Conservation (phyloP, 176 grass and related monocot species). For the Elaeis guineensis region DNA sequence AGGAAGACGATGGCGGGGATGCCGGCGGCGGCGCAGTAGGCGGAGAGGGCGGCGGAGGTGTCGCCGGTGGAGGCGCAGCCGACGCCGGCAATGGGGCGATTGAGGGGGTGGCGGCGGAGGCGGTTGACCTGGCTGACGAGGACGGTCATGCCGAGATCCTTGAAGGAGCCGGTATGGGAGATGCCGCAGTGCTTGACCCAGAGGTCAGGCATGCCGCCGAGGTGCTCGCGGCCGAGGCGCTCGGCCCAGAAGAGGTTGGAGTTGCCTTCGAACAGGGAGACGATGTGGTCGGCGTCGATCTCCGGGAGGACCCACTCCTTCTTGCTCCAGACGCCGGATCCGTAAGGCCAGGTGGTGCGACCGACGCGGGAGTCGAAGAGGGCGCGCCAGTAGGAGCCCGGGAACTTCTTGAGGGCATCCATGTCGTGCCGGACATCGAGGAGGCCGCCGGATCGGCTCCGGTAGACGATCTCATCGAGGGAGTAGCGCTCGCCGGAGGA, state of each 20-base stretch:
- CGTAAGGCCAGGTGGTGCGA: conserved; percentile 80
- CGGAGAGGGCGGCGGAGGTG: conserved; percentile 84
- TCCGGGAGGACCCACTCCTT: conserved; percentile 93
- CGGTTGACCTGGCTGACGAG: conserved; percentile 96
- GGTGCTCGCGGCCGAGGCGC: conserved; percentile 77
- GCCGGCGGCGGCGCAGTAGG: conserved; percentile 84
- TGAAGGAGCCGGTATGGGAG: conserved; percentile 96
- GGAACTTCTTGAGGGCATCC: conserved; percentile 41
- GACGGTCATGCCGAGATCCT: conserved; percentile 98
- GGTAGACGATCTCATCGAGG: conserved; percentile 90
- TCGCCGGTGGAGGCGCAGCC: conserved; percentile 86
- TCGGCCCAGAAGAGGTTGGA: conserved; percentile 99
- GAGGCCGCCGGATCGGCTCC: conserved; percentile 68
- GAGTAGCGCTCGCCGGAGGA: conserved; percentile 59
- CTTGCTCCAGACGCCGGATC: conserved; percentile 97
- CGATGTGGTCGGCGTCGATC: conserved; percentile 79
- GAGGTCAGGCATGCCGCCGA: conserved; percentile 80
- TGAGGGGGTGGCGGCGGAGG: conserved; percentile 56
- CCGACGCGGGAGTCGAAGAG: conserved; percentile 86
- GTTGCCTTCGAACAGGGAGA: conserved; percentile 96
- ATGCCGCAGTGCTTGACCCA: conserved; percentile 99
- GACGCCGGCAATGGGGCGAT: conserved; percentile 76
- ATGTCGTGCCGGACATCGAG: conserved; percentile 91
- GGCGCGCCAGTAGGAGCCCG: conserved; percentile 78
- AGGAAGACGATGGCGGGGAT: conserved; percentile 89